Conservation (phyloP, 2,329 filamentous ascomycete species). For the Plenodomus biglobosus region DNA sequence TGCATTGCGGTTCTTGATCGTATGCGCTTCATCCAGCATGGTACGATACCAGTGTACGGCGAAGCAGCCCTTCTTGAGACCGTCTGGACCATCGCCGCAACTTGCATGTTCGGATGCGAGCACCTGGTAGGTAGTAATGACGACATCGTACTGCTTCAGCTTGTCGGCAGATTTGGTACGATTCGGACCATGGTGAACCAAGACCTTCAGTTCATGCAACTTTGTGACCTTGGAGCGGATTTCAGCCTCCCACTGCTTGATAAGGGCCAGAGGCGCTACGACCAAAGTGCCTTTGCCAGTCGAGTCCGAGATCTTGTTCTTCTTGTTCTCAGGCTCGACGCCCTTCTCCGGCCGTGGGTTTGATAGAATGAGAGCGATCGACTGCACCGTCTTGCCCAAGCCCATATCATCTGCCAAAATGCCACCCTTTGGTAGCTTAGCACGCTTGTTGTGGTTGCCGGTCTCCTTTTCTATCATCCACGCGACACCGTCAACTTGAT, state of each 20-base stretch:
- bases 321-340: constrained; percentile 49
- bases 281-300: constrained; percentile 83
- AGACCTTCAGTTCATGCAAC: constrained; percentile 72
- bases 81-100: constrained; percentile 62
- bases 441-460: constrained; percentile 78
- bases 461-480: constrained; percentile 97
- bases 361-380: constrained; percentile 81
- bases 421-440: constrained; percentile 80
- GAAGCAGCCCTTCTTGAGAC: constrained; percentile 78
- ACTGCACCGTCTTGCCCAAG: constrained; percentile 93
- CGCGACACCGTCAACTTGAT: constrained; percentile 88
- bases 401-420: constrained; percentile 98
- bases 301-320: constrained; percentile 68
- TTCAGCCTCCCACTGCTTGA: constrained; percentile 96
- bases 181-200: constrained; percentile 86
- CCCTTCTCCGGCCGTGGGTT: constrained; percentile 68
- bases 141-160: constrained; percentile 84
- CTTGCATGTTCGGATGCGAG: constrained; percentile 85
- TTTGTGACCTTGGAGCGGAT: constrained; percentile 77
- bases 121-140: constrained; percentile 96
- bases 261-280: constrained; percentile 87
- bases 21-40: constrained; percentile 94
- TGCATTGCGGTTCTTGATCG: constrained; percentile 96
- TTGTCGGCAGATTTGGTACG: constrained; percentile 78
- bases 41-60: constrained; percentile 93